Evolutionary conservation across 2,329 filamentous ascomycete genomes (phyloP), one percentile per base, ranked within the genome.

Genomic region (Allantophomopsis lycopodina): DNA sequence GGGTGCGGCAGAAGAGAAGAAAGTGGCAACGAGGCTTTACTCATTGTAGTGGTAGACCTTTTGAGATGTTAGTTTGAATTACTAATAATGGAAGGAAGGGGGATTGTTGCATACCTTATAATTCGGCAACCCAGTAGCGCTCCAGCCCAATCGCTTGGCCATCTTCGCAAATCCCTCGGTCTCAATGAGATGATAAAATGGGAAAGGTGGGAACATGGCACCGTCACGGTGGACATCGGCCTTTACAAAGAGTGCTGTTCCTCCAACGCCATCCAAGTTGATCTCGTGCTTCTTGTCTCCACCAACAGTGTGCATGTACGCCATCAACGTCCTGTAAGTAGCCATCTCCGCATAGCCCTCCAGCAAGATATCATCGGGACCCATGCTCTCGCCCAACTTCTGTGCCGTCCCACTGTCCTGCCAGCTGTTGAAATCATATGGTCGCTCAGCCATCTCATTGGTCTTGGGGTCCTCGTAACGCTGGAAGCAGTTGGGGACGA

Each of bases 401-500:
- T 80, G 72, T 1, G 91, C 89, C 2, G 72, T 79, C 1, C 79
- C 71, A 55, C 84, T 94, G 56, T 98, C 91, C 53, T 89, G 78
- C 91, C 91, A 98, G 57, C 83, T 94, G 65, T 98, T 98, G 69
- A 80, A 96, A 63, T 98, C 91, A 59, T 98, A 98, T 0, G 88
- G 78, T 4, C 91, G 76, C 54, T 89, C 76, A 34, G 79, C 76
- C 65, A 75, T 73, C 47, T 76, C 69, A 53, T 81, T 79, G 38
- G 73, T 79, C 12, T 81, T 71, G 1, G 66, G 51, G 46, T 95
- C 80, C 36, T 72, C 73, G 62, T 76, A 96, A 46, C 82, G 71
- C 63, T 98, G 91, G 68, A 83, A 95, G 67, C 89, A 96, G 58
- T 98, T 98, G 38, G 91, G 86, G 1, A 88, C 87, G 40, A 96